Evolutionary conservation across 2,329 filamentous ascomycete genomes (phyloP).

Genomic region (Fusarium sp.): DNA sequence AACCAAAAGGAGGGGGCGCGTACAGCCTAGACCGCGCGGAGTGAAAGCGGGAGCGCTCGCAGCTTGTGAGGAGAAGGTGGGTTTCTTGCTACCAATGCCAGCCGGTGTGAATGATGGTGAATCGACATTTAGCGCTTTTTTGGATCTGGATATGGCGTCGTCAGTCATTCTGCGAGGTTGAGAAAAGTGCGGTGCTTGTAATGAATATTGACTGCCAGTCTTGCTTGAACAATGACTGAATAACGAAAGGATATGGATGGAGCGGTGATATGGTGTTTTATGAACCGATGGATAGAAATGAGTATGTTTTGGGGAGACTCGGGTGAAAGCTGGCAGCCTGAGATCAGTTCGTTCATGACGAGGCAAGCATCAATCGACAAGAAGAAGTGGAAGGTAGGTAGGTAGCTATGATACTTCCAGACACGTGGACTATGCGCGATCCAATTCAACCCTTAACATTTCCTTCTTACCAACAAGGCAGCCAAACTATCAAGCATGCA

Average conservation of each 20-base stretch:
- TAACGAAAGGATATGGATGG: constrained; percentile 5
- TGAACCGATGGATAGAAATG: background rate
- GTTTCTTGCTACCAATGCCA: constrained; percentile 67
- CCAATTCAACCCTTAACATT: background rate
- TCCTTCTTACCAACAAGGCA: background rate
- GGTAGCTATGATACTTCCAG: constrained; percentile 8
- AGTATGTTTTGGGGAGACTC: background rate
- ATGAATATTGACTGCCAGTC: background rate
- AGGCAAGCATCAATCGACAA: constrained; percentile 22
- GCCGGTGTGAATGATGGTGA: constrained; percentile 93
- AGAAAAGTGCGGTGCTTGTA: background rate
- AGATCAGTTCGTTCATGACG: background rate
- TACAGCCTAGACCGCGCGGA: constrained; percentile 67
- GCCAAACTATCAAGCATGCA: constrained; percentile 5
- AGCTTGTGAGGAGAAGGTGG: constrained; percentile 86
- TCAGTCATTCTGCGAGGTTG: constrained; percentile 27
- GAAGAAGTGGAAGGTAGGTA: constrained; percentile 17
- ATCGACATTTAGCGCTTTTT: constrained; percentile 91
- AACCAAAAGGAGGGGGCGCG: constrained; percentile 10
- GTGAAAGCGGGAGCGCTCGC: constrained; percentile 90
- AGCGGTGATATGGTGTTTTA: background rate
- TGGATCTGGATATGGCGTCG: constrained; percentile 53
- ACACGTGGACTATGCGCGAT: background rate
- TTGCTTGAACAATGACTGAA: background rate
- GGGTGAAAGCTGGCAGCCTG: background rate